These are phyloP conservation scores for Bacidia rubella DNA, from an alignment of 495 filamentous ascomycete genomes.

Conservation along the genomic window DNA sequence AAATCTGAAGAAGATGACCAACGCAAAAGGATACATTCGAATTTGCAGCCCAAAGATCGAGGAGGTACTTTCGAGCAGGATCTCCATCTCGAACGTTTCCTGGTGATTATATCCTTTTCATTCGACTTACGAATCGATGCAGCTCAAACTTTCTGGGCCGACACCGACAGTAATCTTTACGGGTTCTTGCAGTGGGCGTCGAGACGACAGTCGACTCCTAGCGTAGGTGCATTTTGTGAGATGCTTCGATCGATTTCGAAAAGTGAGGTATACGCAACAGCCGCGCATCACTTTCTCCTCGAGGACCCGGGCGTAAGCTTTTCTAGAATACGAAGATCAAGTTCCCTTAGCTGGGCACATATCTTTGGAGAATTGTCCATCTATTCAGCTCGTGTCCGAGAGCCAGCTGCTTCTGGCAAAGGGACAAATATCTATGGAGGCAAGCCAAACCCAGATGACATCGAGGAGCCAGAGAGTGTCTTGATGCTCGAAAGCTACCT, in stretches of 20 bases:
- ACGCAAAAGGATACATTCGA: constrained; percentile 35
- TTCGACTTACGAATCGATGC: constrained; percentile 72
- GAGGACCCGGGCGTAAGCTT: constrained; percentile 61
- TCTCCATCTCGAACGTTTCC: constrained; percentile 78
- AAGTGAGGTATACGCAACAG: constrained; percentile 61
- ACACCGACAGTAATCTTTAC: constrained; percentile 74
- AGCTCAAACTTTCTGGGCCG: constrained; percentile 77
- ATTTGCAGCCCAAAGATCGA: constrained; percentile 30
- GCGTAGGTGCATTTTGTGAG: constrained; percentile 90
- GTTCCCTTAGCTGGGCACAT: constrained; percentile 77
- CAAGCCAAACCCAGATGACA: constrained; percentile 53
- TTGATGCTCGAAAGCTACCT: constrained; percentile 92
- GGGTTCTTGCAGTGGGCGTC: constrained; percentile 96
- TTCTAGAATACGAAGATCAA: constrained; percentile 61
- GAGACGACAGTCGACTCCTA: constrained; percentile 75
- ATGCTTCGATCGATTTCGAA: constrained; percentile 77
- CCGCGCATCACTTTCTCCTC: constrained; percentile 75
- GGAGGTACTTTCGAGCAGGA: constrained; percentile 38
- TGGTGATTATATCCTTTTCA: constrained; percentile 83
- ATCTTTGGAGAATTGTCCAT: constrained; percentile 81
- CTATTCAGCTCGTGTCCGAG: constrained; percentile 53
- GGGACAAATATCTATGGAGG: constrained; percentile 40
- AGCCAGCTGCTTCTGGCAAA: constrained; percentile 44
- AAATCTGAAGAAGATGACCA: constrained; percentile 85
- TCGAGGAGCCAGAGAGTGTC: constrained; percentile 68